Conservation (phyloP, 2,329 filamentous ascomycete genomes). For the Neonectria hederae region DNA sequence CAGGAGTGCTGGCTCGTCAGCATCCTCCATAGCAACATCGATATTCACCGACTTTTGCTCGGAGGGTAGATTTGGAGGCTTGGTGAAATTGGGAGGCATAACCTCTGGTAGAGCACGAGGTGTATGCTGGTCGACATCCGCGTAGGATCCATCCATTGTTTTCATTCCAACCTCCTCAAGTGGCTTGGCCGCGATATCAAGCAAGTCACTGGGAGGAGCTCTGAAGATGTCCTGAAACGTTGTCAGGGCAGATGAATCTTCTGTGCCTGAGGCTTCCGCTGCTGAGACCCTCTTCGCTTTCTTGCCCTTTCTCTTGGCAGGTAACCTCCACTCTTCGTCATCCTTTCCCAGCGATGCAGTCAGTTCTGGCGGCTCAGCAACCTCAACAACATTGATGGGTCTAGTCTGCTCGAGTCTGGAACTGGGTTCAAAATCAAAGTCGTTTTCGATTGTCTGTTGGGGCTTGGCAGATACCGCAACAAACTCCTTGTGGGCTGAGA, state of each 20-base stretch:
- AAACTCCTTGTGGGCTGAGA: not conserved
- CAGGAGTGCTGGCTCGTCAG: slow-evolving; percentile 1
- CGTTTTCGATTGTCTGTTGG: not conserved
- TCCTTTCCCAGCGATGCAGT: not conserved
- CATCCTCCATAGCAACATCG: not conserved
- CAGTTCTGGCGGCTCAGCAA: not conserved
- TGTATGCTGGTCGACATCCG: not conserved
- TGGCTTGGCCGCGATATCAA: not conserved
- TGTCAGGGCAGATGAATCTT: not conserved
- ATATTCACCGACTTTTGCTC: not conserved
- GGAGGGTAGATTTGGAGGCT: not conserved
- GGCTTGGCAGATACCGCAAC: not conserved
- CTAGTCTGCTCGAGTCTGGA: not conserved
- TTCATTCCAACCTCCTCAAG: slow-evolving; percentile 1
- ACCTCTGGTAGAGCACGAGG: not conserved
- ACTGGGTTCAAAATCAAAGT: not conserved
- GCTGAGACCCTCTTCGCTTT: slow-evolving; percentile 24
- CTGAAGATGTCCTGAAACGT: not conserved
- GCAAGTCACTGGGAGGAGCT: not conserved
- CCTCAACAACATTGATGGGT: not conserved
- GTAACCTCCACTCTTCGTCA: slow-evolving; percentile 30
- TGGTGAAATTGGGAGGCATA: not conserved
- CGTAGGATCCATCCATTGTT: not conserved
- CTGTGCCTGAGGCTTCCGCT: not conserved
- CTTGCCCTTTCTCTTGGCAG: slow-evolving; percentile 48